These are phyloP conservation scores for Biscogniauxia marginata DNA, from an alignment of 2,329 filamentous ascomycete genomes.

Conservation along the genomic window DNA sequence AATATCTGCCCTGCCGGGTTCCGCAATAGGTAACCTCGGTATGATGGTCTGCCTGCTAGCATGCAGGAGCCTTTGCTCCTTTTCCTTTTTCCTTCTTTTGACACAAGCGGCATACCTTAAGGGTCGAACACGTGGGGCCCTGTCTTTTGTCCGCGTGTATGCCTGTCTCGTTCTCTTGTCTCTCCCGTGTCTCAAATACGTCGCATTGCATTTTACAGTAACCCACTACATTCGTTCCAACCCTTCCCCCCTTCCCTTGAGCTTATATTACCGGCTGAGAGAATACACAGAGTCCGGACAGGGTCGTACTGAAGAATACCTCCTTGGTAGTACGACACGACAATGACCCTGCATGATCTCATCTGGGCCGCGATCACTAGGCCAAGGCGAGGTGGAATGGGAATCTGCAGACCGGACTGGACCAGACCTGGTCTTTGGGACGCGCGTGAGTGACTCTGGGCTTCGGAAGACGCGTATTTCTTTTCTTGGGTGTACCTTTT, in stretches of 20 bases:
- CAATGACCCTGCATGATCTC: neutral
- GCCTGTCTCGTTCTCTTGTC: neutral
- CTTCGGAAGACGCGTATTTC: neutral
- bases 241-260: neutral
- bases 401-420: neutral
- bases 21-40: neutral
- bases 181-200: neutral
- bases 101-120: neutral
- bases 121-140: neutral
- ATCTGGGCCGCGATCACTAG: neutral
- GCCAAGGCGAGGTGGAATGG: neutral
- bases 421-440: neutral
- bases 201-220: neutral
- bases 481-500: neutral
- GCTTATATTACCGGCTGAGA: neutral
- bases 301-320: neutral
- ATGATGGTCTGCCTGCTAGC: neutral
- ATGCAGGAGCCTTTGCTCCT: neutral
- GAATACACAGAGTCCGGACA: neutral
- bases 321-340: neutral
- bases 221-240: neutral
- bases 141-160: neutral
- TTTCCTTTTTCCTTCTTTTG: neutral
- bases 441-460: neutral
- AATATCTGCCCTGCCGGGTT: neutral